Base-by-base conservation (phyloP, 805 yeast species). In the Candida orba region DNA sequence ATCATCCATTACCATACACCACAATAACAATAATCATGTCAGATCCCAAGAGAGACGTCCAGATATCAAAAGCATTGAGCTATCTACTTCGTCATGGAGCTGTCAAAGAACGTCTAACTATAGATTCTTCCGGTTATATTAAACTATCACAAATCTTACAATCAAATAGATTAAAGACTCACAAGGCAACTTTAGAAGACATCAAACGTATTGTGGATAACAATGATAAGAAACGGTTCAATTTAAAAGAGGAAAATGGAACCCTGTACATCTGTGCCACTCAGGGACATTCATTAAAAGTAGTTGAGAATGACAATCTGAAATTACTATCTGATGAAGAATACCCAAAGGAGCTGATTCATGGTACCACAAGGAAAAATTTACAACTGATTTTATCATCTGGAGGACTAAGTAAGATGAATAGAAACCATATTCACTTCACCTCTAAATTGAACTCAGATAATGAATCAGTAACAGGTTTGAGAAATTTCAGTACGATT, bases 11-110 rank as follows among this genome's bases (percentile, higher is more conserved):
- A 24, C 6, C 10, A 25, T 3, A 25, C 8, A 8, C 8, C 10
- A 7, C 27, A 25, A 31, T 7, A n/a, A n/a, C 17, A 32, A n/a
- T 13, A 3, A 30, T 13, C 13, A 51, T 45, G 37, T 47, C 52
- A 7, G 50, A 51, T 36, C 31, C 38, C 12, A 65, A 65, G 36
- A 60, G 85, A 54, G 78, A 75, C 45, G 56, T 71, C 7, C 65
- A 63, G 33, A 79, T 89, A 15, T 87, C 96, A 7, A 85, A 85
- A 51, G 69, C 85, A 1, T 66, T 93, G 27, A 75, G 95, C 6
- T 81, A 83, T 52, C 66, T 93, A 2, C 72, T 91, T 1, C 70
- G 99, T n/a, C 99, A 91, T 57, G 87, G 84, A 4, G 98, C 98
- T 0, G 57, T 63, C 14, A 73, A 78, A 41, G 93, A 87, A 52